Base-by-base conservation (phyloP, 441 rosid genomes). In the California macrophylla region DNA sequence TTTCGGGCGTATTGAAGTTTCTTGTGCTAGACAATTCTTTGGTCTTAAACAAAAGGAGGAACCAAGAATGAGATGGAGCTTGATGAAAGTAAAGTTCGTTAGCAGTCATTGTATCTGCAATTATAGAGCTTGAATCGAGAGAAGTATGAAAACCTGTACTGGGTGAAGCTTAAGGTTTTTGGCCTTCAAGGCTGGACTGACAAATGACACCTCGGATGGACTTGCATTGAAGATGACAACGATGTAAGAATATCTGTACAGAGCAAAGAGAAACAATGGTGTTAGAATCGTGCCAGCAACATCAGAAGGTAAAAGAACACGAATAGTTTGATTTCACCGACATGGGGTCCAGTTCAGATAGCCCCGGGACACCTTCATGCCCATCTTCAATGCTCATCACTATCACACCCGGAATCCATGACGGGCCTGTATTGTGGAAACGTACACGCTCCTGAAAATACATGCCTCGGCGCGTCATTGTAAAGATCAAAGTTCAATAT, bases 311-410 rank as follows among this genome's bases (percentile, higher is more conserved):
- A 9, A 52, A 58, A 28, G 40, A 30, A 1, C 47, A 36, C 58
- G 4, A n/a, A 24, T 25, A 10, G 63, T 45, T 36, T 25, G 36
- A 30, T 36, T 76, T 66, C 29, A 80, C 99, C 64, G 78, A 91
- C 97, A 63, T 66, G 38, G 90, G 83, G 82, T 94, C 98, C 71
- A 90, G 81, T 72, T 84, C 91, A 70, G 92, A 73, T 73, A 87
- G 69, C 72, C 89, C 89, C 0, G 89, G 85, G 56, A 75, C 71
- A 72, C 86, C 92, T 74, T 81, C 79, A 56, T 77, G 77, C 63
- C 94, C 94, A 82, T 90, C 98, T 83, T 94, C 97, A 78, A 94
- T 82, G 82, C 94, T 85, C 92, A 92, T 89, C 74, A 82, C 94
- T 61, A 94, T 87, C 72, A 90, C 82, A 18, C 98, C 99, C 7